These are phyloP conservation scores for Chrysosporium keratinophilum DNA, from an alignment of 2,329 filamentous ascomycete genomes.

Conservation along the genomic window DNA sequence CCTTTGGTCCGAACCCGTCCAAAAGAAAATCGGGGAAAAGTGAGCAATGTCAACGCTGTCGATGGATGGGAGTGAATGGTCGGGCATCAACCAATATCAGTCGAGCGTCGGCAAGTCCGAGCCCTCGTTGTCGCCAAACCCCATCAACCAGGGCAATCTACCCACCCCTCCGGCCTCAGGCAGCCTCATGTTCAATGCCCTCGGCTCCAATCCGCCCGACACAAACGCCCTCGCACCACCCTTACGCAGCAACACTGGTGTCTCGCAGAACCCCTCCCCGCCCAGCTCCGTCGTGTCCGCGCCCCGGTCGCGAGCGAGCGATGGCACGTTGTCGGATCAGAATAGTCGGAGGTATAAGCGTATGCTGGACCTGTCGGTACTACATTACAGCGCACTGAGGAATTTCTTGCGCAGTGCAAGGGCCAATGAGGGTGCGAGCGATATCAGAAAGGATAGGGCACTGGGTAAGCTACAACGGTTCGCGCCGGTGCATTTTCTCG, in stretches of 20 bases:
- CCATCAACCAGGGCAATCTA: slow-evolving; percentile 43
- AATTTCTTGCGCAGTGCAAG: slow-evolving; percentile 60
- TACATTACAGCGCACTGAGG: slow-evolving; percentile 74
- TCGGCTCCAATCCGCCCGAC: slow-evolving; percentile 14
- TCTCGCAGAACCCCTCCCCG: slow-evolving; percentile 59
- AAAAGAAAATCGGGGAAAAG: not conserved
- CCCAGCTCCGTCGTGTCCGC: slow-evolving; percentile 66
- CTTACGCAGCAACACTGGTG: slow-evolving; percentile 42
- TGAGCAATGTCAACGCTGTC: slow-evolving; percentile 70
- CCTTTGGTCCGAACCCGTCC: no score
- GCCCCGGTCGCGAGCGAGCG: slow-evolving; percentile 55
- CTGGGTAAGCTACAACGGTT: slow-evolving; percentile 87
- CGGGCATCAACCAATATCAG: slow-evolving; percentile 57
- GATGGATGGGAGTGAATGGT: slow-evolving; percentile 73
- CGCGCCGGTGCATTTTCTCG: slow-evolving; percentile 87
- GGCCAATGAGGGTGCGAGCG: slow-evolving; percentile 59
- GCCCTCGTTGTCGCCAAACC: slow-evolving; percentile 36
- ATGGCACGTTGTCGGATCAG: slow-evolving; percentile 59
- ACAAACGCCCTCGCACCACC: slow-evolving; percentile 38
- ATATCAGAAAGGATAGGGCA: slow-evolving; percentile 71
- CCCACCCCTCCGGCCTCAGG: slow-evolving; percentile 61
- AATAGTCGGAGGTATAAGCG: slow-evolving; percentile 50
- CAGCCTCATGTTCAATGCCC: slow-evolving; percentile 28
- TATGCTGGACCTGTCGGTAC: slow-evolving; percentile 60
- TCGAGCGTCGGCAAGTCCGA: slow-evolving; percentile 35